Conservation (phyloP, 2,329 filamentous ascomycete species). For the Aspergillus ruber region DNA sequence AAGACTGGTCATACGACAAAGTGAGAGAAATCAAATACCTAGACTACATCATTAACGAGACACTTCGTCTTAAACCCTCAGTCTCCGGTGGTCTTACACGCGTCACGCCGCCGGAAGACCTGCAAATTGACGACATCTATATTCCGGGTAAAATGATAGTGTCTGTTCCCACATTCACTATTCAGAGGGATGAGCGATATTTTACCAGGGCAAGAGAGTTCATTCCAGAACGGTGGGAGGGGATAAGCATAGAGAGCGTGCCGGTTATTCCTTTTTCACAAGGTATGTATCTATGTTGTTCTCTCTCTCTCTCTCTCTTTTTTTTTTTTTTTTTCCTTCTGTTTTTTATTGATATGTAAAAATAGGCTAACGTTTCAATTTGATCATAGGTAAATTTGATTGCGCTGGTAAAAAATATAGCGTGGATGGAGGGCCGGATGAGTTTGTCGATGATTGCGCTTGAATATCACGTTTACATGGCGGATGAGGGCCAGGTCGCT, state of each 20-base stretch:
- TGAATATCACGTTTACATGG: background rate
- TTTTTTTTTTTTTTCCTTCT: too few relatives aligned
- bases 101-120: slow-evolving; percentile 25
- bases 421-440: background rate
- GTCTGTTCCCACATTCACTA: slow-evolving; percentile 13
- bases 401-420: background rate
- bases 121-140: slow-evolving; percentile 22
- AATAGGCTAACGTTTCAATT: background rate
- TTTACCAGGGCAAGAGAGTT: slow-evolving; percentile 16
- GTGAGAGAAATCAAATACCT: background rate
- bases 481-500: background rate
- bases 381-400: background rate
- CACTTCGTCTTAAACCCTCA: slow-evolving; percentile 29
- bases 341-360: too few relatives aligned
- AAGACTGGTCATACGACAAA: slow-evolving; percentile 13
- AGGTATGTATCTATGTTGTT: too few relatives aligned
- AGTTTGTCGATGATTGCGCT: background rate
- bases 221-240: slow-evolving; percentile 27
- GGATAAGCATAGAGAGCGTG: slow-evolving; percentile 13
- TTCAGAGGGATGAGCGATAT: slow-evolving; percentile 21
- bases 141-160: slow-evolving; percentile 28
- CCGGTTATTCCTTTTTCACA: slow-evolving; percentile 21
- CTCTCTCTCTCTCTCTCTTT: too few relatives aligned
- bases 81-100: slow-evolving; percentile 23
- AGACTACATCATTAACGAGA: slow-evolving; percentile 6